Percentiles rank a stretch among this genome's conserved stretches.
phyloP scores from a whole-genome alignment of 192 early-diverging fungal genomes.

The Polychytrium aggregatum region DNA sequence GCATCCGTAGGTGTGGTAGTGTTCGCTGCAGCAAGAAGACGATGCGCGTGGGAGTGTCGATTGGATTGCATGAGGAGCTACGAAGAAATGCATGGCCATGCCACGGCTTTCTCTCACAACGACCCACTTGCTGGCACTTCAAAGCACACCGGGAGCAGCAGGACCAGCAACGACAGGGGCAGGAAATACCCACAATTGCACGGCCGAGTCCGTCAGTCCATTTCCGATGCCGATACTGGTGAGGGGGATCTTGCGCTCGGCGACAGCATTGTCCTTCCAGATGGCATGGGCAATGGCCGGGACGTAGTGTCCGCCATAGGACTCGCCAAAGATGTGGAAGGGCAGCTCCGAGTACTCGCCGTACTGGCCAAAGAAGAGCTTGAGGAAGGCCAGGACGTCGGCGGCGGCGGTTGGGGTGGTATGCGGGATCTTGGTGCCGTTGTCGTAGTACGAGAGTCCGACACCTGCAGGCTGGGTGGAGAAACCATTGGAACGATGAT shows the following conservation, averaged over 20 bases:
- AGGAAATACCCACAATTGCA: too few relatives aligned
- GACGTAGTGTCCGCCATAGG: constrained; percentile 75
- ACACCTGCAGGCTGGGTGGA: too few relatives aligned
- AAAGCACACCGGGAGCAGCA: too few relatives aligned
- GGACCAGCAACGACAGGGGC: too few relatives aligned
- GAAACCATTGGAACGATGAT: too few relatives aligned
- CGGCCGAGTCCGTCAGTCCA: constrained; percentile 76
- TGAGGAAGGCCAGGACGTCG: constrained; percentile 86
- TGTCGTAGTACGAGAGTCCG: constrained; percentile 66
- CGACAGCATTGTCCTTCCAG: constrained; percentile 49
- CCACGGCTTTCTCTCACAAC: too few relatives aligned
- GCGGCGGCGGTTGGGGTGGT: constrained; percentile 72
- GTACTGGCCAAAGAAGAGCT: constrained; percentile 81
- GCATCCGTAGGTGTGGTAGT: too few relatives aligned
- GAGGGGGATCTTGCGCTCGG: constrained; percentile 54
- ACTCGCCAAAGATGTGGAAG: constrained; percentile 83
- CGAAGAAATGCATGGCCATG: too few relatives aligned
- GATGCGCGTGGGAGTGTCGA: too few relatives aligned
- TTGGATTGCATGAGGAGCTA: too few relatives aligned
- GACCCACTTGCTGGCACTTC: too few relatives aligned
- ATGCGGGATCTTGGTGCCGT: constrained; percentile 52
- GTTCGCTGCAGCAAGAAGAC: too few relatives aligned
- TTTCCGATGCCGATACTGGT: constrained; percentile 80
- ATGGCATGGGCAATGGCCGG: constrained; percentile 81
- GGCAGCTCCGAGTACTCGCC: constrained; percentile 62